Percentiles rank a stretch among this genome's conserved stretches.
Conservation (phyloP, 768 basidiomycete genomes). For the Phylloporus sp. region DNA sequence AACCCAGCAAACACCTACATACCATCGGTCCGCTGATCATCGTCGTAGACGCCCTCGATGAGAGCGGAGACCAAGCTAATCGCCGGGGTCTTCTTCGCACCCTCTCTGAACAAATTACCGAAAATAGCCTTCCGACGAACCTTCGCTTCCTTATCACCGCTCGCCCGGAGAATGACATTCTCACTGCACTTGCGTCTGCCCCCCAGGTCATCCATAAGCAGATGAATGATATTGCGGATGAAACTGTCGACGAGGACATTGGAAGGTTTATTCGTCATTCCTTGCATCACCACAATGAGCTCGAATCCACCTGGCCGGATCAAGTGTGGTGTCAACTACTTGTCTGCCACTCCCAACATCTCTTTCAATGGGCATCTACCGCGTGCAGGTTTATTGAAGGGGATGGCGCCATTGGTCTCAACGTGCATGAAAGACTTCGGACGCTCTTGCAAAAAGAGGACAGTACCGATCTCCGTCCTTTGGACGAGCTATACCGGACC, state of each 20-base stretch:
- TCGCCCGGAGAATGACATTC: slow-evolving; percentile 26
- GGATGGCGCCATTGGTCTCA: slow-evolving; percentile 12
- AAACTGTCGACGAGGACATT: slow-evolving; percentile 15
- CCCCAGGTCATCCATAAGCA: slow-evolving; percentile 11
- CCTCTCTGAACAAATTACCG: slow-evolving; percentile 10
- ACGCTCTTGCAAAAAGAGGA: slow-evolving; percentile 6
- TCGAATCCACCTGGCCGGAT: slow-evolving; percentile 17
- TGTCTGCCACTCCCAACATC: slow-evolving; percentile 23
- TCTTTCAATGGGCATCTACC: slow-evolving; percentile 33
- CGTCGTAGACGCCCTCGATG: slow-evolving; percentile 34
- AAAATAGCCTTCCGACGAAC: slow-evolving; percentile 15
- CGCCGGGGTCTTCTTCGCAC: slow-evolving; percentile 21
- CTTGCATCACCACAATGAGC: slow-evolving; percentile 3
- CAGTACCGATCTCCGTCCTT: slow-evolving; percentile 1
- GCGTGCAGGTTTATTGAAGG: slow-evolving; percentile 27
- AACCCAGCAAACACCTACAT: slow-evolving; percentile 20
- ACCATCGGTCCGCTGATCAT: slow-evolving; percentile 30
- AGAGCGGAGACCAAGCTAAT: slow-evolving; percentile 16
- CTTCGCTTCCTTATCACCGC: slow-evolving; percentile 26
- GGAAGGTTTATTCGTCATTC: slow-evolving; percentile 15
- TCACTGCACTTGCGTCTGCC: slow-evolving; percentile 2
- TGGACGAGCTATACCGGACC: slow-evolving; percentile 20
- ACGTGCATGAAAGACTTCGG: slow-evolving; percentile 9
- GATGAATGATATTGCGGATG: slow-evolving; percentile 9
- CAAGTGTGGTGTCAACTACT: slow-evolving; percentile 20